Evolutionary conservation across 805 yeast species (phyloP).

Genomic region (Starmerella bacillaris): DNA sequence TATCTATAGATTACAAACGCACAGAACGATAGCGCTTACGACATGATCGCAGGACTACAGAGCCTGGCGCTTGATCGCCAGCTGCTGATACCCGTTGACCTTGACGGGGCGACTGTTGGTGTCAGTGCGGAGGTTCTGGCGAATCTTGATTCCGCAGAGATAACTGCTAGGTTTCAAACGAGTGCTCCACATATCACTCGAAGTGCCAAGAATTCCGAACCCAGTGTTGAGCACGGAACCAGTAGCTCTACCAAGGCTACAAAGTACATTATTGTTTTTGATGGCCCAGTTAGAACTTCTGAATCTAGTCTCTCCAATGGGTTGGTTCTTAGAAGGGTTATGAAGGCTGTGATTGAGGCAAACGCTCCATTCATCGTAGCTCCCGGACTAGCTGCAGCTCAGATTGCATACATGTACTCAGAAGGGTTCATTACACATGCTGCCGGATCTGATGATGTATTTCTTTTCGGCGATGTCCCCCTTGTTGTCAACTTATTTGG

Average conservation of each 20-base stretch:
- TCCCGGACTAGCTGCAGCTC: conserved; percentile 68
- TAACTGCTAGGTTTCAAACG: conserved; percentile 11
- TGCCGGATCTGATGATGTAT: conserved; percentile 67
- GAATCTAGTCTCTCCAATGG: conserved; percentile 9
- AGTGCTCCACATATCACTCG: conserved; percentile 2
- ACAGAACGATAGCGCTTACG: no score
- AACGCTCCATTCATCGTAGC: conserved; percentile 54
- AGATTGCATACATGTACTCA: conserved; percentile 50
- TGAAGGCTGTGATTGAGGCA: conserved; percentile 37
- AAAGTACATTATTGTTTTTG: conserved; percentile 15
- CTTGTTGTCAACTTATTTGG: conserved; percentile 53
- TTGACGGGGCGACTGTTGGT: conserved; percentile 13
- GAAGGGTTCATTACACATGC: conserved; percentile 48
- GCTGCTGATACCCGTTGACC: conserved; percentile 12
- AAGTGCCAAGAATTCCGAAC: conserved; percentile 2
- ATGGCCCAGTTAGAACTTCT: conserved; percentile 15
- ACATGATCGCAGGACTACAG: conserved; percentile 16
- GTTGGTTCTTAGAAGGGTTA: conserved; percentile 21
- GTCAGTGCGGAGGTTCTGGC: conserved; percentile 13
- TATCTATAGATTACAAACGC: no score
- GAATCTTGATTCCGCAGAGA: conserved; percentile 8
- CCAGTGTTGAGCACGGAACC: conserved; percentile 12
- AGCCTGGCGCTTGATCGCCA: conserved; percentile 12
- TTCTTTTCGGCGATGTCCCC: conserved; percentile 45
- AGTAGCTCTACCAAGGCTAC: conserved; percentile 2